Evolutionary conservation across 2,329 filamentous ascomycete species (phyloP).

Genomic region (Ilyonectria sp.): DNA sequence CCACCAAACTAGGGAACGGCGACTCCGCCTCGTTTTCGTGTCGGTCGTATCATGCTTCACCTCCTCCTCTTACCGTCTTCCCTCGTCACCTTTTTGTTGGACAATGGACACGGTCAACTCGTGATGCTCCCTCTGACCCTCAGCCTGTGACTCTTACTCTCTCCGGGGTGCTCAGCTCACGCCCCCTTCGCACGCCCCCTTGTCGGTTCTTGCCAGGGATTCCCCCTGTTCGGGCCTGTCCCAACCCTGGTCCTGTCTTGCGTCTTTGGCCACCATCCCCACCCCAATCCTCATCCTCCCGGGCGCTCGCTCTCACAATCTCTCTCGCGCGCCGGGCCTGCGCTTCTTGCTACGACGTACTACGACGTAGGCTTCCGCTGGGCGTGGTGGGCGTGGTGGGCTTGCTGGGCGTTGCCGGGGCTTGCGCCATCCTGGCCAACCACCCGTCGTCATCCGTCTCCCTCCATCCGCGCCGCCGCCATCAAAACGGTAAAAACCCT

Average conservation of each 20-base stretch:
- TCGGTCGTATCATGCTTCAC: conserved; percentile 8
- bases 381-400: not conserved
- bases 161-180: not conserved
- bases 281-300: conserved; percentile 18
- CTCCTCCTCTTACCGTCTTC: not conserved
- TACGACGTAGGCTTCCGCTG: not conserved
- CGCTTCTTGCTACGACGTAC: not conserved
- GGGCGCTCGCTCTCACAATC: not conserved
- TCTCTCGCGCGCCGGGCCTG: not conserved
- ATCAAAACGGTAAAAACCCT: conserved; percentile 46
- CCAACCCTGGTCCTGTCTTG: conserved; percentile 26
- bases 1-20: not conserved
- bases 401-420: conserved; percentile 21
- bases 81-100: not conserved
- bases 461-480: conserved; percentile 49
- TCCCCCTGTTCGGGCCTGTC: conserved; percentile 12
- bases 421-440: conserved; percentile 53
- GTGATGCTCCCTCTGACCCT: not conserved
- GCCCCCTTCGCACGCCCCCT: too few species aligned
- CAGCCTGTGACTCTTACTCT: not conserved
- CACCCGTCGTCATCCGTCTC: conserved; percentile 53
- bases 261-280: conserved; percentile 19
- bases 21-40: conserved; percentile 3
- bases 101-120: not conserved
- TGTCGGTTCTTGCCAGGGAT: not conserved